Evolutionary conservation across 2,329 filamentous ascomycete species (phyloP), one percentile per base, ranked within the genome.

Genomic region (Epicoccum sorghinum): DNA sequence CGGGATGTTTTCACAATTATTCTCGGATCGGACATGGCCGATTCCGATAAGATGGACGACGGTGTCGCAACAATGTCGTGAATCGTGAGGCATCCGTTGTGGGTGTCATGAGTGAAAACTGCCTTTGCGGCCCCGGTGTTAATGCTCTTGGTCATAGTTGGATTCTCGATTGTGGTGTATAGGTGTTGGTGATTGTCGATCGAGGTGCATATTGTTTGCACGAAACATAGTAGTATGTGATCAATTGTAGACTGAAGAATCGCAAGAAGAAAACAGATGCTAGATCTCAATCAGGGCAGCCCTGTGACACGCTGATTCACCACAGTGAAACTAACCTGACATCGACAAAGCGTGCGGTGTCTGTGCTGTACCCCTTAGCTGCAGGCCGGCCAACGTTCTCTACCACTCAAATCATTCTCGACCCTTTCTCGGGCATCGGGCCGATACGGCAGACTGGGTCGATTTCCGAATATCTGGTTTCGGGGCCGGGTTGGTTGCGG

Each of bases 281-380:
- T 18, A 18, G 27, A 29, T 29, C 27, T 29, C 27, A 29, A 29
- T 29, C 27, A 35, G 33, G 27, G 30, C 30, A 14, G 18, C 27
- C 24, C 45, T 29, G 36, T 24, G 24, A 12, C 33, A 48, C 35
- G 30, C 38, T 27, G 14, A n/a, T 44, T 25, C 9, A 36, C 39
- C 22, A n/a, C 23, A 44, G 33, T 13, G 18, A 37, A 25, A 37
- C 23, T n/a, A 7, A 44, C 12, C 25, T 44, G 33, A 48, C 33
- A 14, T 38, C 42, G 32, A 27, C 39, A 10, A 35, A 40, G 44
- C 39, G 12, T 53, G 35, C 35, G 38, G 23, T 46, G 50, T 35
- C 12, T 22, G 23, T 54, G 45, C 35, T 48, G 39, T 54, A 27
- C 27, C 33, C 23, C 12, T 18, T 18, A 25, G 37, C 43, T 47